These are phyloP conservation scores for Beta macrorhiza DNA, from an alignment of 179 eudicot species.

Conservation along the genomic window DNA sequence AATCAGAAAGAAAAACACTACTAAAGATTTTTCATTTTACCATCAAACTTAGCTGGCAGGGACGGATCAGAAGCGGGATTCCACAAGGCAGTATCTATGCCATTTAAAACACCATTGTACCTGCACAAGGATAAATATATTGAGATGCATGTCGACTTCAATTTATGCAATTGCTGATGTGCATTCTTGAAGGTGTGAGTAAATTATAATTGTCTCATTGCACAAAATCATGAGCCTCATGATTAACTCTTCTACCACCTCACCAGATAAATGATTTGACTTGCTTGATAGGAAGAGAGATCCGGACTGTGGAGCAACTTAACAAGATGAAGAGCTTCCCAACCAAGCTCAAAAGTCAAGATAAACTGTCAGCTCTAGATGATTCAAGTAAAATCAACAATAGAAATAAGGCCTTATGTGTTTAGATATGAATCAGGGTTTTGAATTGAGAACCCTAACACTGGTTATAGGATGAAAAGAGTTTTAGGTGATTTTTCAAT, in stretches of 20 bases:
- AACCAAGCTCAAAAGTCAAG: no score
- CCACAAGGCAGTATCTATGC: constrained; percentile 76
- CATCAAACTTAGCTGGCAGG: constrained; percentile 67
- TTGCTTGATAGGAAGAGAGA: neutral
- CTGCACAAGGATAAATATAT: constrained; percentile 34
- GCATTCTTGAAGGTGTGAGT: neutral
- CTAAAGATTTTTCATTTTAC: constrained; percentile 32
- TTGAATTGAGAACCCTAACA: no score
- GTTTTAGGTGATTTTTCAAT: no score
- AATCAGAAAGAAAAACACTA: neutral
- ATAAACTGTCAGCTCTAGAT: no score
- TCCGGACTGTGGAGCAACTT: no score
- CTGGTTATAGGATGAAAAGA: no score
- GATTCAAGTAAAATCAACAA: no score
- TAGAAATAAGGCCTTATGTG: no score
- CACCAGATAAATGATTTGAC: neutral
- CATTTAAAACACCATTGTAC: constrained; percentile 77
- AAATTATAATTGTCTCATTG: no score
- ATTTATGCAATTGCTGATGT: neutral
- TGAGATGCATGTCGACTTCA: neutral
- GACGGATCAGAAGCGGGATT: constrained; percentile 67
- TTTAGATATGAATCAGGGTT: no score
- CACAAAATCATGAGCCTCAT: neutral
- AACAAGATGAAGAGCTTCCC: no score
- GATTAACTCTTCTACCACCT: neutral